Conservation (phyloP, 176 grass and related monocot species). For the Guadua angustifolia region DNA sequence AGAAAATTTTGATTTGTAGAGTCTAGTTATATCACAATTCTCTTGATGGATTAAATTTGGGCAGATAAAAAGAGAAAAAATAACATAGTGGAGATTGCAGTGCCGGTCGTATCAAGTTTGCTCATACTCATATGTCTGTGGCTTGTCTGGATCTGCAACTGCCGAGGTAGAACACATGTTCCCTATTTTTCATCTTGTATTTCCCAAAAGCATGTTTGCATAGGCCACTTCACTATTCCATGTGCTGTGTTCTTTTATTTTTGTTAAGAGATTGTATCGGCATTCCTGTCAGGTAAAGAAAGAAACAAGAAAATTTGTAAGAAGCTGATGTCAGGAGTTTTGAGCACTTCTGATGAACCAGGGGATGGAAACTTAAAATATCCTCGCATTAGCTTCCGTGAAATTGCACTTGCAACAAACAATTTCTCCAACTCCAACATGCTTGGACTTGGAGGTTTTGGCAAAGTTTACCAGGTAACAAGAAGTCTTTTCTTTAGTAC, state of each 20-base stretch:
- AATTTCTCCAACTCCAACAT: slow-evolving; percentile 32
- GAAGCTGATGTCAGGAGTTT: neutral
- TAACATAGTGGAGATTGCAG: slow-evolving; percentile 11
- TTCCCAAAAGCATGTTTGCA: neutral
- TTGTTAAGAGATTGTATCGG: neutral
- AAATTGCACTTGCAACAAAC: slow-evolving; percentile 30
- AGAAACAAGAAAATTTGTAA: slow-evolving; percentile 25
- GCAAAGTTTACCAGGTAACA: slow-evolving; percentile 45
- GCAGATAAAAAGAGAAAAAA: slow-evolving; percentile 14
- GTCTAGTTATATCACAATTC: neutral
- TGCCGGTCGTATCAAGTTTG: slow-evolving; percentile 21
- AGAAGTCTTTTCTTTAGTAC: neutral
- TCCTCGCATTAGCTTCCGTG: slow-evolving; percentile 20
- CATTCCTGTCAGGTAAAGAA: slow-evolving; percentile 15
- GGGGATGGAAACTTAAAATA: neutral
- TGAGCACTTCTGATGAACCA: neutral
- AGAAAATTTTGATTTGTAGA: neutral
- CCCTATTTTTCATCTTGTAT: neutral
- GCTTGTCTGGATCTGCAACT: slow-evolving; percentile 1
- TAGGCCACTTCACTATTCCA: neutral
- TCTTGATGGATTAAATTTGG: neutral
- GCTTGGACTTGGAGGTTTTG: slow-evolving; percentile 44
- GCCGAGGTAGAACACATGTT: slow-evolving; percentile 22
- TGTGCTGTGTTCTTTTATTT: neutral
- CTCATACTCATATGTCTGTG: slow-evolving; percentile 14